Conservation (phyloP, 1,139 yeast genomes). For the Suhomyces yuchorum region DNA sequence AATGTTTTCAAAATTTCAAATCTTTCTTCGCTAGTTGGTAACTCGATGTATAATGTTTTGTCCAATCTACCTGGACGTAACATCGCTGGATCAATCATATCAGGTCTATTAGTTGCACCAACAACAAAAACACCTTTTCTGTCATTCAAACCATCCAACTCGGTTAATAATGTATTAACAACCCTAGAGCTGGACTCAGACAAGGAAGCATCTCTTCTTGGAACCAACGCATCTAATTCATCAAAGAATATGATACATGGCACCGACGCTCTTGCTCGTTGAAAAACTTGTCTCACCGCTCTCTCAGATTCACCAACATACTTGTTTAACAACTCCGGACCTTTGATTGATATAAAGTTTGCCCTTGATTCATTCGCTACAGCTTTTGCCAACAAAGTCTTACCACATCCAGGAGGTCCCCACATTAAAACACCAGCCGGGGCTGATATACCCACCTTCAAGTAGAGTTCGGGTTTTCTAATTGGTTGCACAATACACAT, state of each 20-base stretch:
- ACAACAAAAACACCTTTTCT: conserved; percentile 90
- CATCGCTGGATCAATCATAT: conserved; percentile 98
- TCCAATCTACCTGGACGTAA: conserved; percentile 95
- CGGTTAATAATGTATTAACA: conserved; percentile 91
- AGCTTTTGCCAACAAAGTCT: conserved; percentile 91
- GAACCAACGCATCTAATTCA: conserved; percentile 94
- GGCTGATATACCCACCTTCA: conserved; percentile 90
- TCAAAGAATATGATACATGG: conserved; percentile 97
- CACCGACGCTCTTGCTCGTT: conserved; percentile 89
- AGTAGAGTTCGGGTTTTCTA: conserved; percentile 85
- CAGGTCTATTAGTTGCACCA: conserved; percentile 97
- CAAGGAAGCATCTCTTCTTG: conserved; percentile 83
- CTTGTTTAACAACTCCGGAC: conserved; percentile 91
- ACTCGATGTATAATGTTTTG: conserved; percentile 86
- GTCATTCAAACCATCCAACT: conserved; percentile 90
- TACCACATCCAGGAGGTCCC: conserved; percentile 99
- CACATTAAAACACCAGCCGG: conserved; percentile 97
- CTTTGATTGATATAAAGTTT: conserved; percentile 90
- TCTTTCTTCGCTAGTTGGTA: conserved; percentile 79
- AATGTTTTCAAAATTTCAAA: conserved; percentile 79
- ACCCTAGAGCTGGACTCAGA: conserved; percentile 93
- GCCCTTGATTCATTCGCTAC: conserved; percentile 97
- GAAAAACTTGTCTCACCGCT: conserved; percentile 92
- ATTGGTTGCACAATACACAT: conserved; percentile 98
- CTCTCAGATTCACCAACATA: conserved; percentile 96